Evolutionary conservation across 352 stramenopile genomes (phyloP).

Genomic region (Phytophthora cajani): DNA sequence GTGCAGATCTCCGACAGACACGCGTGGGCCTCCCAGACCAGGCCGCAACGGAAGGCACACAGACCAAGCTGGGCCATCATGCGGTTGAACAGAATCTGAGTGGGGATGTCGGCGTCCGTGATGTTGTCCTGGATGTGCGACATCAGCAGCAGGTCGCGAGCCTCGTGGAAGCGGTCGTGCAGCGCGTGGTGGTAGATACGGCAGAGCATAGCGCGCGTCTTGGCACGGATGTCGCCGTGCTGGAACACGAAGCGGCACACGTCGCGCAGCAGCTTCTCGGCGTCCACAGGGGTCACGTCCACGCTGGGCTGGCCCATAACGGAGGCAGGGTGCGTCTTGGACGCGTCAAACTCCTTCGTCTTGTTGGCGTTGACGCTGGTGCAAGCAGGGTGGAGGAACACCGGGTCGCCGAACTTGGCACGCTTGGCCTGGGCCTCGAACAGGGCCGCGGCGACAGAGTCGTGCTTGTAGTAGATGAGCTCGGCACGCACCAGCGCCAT

Average conservation of each 20-base stretch:
- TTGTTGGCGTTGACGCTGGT: slow-evolving; percentile 57
- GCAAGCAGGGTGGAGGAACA: slow-evolving; percentile 89
- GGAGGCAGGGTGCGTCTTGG: slow-evolving; percentile 77
- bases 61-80: slow-evolving; percentile 95
- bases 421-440: slow-evolving; percentile 83
- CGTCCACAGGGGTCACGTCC: slow-evolving; percentile 57
- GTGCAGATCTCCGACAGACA: slow-evolving; percentile 98
- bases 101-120: slow-evolving; percentile 92
- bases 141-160: slow-evolving; percentile 98
- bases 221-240: slow-evolving; percentile 91
- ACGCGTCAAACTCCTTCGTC: slow-evolving; percentile 62
- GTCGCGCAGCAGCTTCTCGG: slow-evolving; percentile 86
- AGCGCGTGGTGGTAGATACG: slow-evolving; percentile 98
- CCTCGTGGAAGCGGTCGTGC: slow-evolving; percentile 98
- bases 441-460: slow-evolving; percentile 89
- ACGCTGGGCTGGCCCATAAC: slow-evolving; percentile 77
- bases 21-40: slow-evolving; percentile 96
- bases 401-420: slow-evolving; percentile 84
- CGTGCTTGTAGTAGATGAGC: slow-evolving; percentile 98
- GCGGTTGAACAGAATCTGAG: slow-evolving; percentile 98
- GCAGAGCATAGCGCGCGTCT: slow-evolving; percentile 98
- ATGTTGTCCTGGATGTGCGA: slow-evolving; percentile 98
- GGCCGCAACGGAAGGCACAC: slow-evolving; percentile 95
- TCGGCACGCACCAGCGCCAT: slow-evolving; percentile 94
- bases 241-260: slow-evolving; percentile 95